These are phyloP conservation scores for Arachnomyces sp. DNA, from an alignment of 2,329 filamentous ascomycete species.

Conservation along the genomic window DNA sequence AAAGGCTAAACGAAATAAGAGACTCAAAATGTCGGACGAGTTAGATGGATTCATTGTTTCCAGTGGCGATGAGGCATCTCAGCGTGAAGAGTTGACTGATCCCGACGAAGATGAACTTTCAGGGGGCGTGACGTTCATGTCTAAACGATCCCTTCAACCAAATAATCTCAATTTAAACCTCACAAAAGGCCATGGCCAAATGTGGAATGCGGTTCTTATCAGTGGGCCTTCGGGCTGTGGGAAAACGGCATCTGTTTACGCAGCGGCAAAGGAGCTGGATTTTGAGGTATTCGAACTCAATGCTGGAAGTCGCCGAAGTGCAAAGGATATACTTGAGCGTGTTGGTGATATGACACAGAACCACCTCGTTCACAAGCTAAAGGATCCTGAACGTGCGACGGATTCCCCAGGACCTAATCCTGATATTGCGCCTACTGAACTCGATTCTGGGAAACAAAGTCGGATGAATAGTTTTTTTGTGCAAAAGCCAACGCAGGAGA, in stretches of 20 bases:
- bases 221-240: slow-evolving; percentile 86
- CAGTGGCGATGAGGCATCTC: slow-evolving; percentile 65
- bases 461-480: slow-evolving; percentile 77
- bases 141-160: slow-evolving; percentile 33
- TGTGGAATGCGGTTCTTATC: slow-evolving; percentile 70
- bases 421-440: slow-evolving; percentile 48
- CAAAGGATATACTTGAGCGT: slow-evolving; percentile 81
- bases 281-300: slow-evolving; percentile 97
- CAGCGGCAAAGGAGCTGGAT: slow-evolving; percentile 80
- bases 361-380: slow-evolving; percentile 63
- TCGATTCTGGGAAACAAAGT: slow-evolving; percentile 64
- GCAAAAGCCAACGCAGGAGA: slow-evolving; percentile 38
- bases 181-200: slow-evolving; percentile 50
- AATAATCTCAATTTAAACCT: slow-evolving; percentile 27
- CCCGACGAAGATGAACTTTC: slow-evolving; percentile 45
- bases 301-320: slow-evolving; percentile 70
- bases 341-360: slow-evolving; percentile 97
- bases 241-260: slow-evolving; percentile 88
- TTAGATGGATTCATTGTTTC: slow-evolving; percentile 74
- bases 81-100: slow-evolving; percentile 62
- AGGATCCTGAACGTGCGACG: slow-evolving; percentile 31
- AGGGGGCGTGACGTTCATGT: slow-evolving; percentile 29
- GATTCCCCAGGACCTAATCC: slow-evolving; percentile 18
- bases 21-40: slow-evolving; percentile 61
- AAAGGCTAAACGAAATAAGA: slow-evolving; percentile 45